Evolutionary conservation across 1,284 basidiomycete species (phyloP).

Genomic region (Leccinum fallax): DNA sequence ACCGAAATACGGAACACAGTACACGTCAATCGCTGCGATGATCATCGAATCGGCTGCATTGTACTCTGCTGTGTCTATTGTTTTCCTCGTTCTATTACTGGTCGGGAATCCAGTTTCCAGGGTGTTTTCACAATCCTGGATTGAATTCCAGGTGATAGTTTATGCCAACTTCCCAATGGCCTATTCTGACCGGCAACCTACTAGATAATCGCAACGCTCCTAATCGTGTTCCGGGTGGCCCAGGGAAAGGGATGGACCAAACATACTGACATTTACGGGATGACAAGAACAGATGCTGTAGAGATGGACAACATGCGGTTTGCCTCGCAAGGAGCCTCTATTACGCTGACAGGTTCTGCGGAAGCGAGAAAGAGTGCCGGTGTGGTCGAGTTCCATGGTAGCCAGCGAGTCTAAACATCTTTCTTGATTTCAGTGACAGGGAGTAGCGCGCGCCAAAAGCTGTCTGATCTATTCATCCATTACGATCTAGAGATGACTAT

Average conservation of each 20-base stretch:
- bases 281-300: background rate
- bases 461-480: background rate
- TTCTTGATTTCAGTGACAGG: background rate
- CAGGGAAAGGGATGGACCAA: background rate
- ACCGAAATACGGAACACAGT: background rate
- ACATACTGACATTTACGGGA: background rate
- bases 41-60: background rate
- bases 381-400: background rate
- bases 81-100: background rate
- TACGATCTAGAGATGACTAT: background rate
- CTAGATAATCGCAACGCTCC: background rate
- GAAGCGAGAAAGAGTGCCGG: background rate
- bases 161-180: background rate
- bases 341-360: background rate
- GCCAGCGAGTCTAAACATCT: background rate
- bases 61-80: background rate
- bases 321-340: background rate
- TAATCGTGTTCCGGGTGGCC: background rate
- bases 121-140: background rate
- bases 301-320: background rate
- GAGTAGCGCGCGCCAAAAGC: background rate
- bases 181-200: background rate
- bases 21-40: background rate
- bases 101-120: background rate
- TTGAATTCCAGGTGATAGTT: background rate